These are phyloP conservation scores for Solanum chmielewskii DNA, from an alignment of 257 asterid species.

Conservation along the genomic window DNA sequence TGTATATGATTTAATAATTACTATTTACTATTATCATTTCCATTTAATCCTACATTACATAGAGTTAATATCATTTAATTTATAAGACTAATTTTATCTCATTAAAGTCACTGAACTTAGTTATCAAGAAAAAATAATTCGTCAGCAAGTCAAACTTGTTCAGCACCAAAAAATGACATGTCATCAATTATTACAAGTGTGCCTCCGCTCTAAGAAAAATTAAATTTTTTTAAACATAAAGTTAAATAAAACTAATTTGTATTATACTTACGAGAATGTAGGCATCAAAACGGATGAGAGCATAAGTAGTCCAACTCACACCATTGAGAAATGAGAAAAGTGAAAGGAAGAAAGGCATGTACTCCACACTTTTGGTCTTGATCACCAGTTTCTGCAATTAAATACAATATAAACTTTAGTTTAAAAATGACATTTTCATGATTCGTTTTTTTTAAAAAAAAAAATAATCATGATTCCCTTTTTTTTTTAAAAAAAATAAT, in stretches of 20 bases:
- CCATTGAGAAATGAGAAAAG: slow-evolving; percentile 75
- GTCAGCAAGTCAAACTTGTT: neutral
- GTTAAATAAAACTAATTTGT: neutral
- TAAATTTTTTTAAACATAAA: too few species aligned
- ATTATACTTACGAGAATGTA: slow-evolving; percentile 45
- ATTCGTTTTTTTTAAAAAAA: neutral
- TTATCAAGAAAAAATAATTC: neutral
- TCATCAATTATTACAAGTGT: neutral
- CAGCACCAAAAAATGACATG: neutral
- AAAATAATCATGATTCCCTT: neutral
- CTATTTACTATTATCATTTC: neutral
- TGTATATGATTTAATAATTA: neutral
- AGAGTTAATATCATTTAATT: neutral
- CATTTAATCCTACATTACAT: neutral
- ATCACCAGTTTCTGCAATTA: slow-evolving; percentile 74
- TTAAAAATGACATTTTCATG: neutral
- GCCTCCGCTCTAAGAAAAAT: neutral
- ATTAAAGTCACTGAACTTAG: neutral
- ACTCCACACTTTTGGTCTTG: slow-evolving; percentile 73
- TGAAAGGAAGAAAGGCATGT: slow-evolving; percentile 77
- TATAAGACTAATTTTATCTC: neutral
- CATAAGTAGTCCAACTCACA: slow-evolving; percentile 66
- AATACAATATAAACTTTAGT: neutral
- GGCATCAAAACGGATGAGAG: slow-evolving; percentile 59
- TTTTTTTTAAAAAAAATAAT: neutral